These are phyloP conservation scores for Yueomyces sinensis DNA, from an alignment of 805 yeast species.

Conservation along the genomic window DNA sequence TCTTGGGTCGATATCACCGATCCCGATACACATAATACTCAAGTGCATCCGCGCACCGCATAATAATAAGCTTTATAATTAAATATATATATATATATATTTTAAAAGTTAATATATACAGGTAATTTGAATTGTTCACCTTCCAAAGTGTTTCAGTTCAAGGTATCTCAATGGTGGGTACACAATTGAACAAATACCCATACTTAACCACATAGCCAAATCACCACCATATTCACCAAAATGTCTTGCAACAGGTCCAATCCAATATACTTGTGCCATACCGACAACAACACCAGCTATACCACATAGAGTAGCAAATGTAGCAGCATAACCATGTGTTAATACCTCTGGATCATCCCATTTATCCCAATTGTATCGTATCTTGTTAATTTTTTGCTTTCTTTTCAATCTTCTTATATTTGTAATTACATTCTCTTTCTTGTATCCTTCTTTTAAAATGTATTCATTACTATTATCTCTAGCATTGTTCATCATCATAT, in stretches of 20 bases:
- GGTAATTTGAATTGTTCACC: too few species aligned
- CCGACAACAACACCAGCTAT: conserved; percentile 76
- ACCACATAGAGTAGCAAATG: conserved; percentile 52
- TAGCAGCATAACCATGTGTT: conserved; percentile 63
- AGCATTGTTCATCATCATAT: background rate
- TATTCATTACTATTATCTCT: background rate
- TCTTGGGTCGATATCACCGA: too few species aligned
- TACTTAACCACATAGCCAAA: conserved; percentile 66
- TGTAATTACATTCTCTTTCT: background rate
- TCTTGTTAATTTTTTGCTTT: conserved; percentile 13
- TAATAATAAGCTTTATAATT: too few species aligned
- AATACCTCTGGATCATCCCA: conserved; percentile 55
- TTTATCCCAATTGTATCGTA: conserved; percentile 54
- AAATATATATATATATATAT: too few species aligned
- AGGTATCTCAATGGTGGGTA: conserved; percentile 53
- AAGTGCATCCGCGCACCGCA: too few species aligned
- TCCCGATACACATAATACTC: too few species aligned
- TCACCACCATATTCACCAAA: conserved; percentile 67
- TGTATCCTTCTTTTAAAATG: background rate
- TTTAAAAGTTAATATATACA: too few species aligned
- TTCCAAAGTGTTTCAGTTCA: background rate
- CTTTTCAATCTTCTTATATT: conserved; percentile 12
- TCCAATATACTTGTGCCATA: conserved; percentile 77
- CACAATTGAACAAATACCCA: conserved; percentile 52
- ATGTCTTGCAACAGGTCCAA: conserved; percentile 56